These are phyloP conservation scores for apple (Malus domestica) DNA, from an alignment of 306 rosid genomes.

Conservation along the genomic window ASM211411v1 NC_041795.1:29027501-29028000, in stretches of 20 bases:
- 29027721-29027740: neutral
- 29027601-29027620: neutral
- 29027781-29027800: neutral
- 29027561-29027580: neutral
- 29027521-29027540: neutral
- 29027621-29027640: neutral
- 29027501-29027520: slow-evolving; percentile 50
- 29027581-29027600: neutral
- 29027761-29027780: neutral
- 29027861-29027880: neutral
- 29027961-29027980: neutral
- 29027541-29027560: neutral
- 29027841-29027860: neutral
- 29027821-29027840: neutral
- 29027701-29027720: neutral
- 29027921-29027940: neutral
- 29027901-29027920: neutral
- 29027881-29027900: neutral
- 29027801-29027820: neutral
- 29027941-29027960: neutral
- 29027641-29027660: neutral
- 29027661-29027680: neutral
- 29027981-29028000: neutral
- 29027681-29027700: neutral
- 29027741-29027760: neutral